phyloP scores from a whole-genome alignment of 495 filamentous ascomycete genomes.

The Xylaria castorea region DNA sequence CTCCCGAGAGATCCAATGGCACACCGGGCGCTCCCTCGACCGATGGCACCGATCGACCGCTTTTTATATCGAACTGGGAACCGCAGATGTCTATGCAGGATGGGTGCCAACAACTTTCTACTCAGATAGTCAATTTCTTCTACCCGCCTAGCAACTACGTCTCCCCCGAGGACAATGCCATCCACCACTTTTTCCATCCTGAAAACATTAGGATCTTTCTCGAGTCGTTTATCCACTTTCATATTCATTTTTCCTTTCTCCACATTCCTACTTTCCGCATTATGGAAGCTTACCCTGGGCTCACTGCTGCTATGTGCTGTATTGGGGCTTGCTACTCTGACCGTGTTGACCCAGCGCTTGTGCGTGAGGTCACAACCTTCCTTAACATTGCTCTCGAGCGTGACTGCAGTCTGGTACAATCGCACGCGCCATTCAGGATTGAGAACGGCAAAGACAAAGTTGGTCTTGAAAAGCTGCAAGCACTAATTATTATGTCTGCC shows the following conservation, averaged over 20 bases:
- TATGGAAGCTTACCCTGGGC: slow-evolving; percentile 62
- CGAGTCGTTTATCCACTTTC: slow-evolving; percentile 66
- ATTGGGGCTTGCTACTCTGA: slow-evolving; percentile 72
- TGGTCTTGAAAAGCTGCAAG: slow-evolving; percentile 67
- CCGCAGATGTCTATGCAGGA: slow-evolving; percentile 51
- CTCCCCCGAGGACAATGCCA: slow-evolving; percentile 45
- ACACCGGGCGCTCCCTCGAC: slow-evolving; percentile 48
- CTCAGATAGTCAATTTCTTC: slow-evolving; percentile 60
- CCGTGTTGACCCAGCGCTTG: slow-evolving; percentile 55
- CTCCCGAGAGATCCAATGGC: slow-evolving; percentile 49
- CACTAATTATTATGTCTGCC: slow-evolving; percentile 61
- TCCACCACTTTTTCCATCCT: slow-evolving; percentile 61
- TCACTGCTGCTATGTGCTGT: slow-evolving; percentile 68
- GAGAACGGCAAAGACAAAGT: slow-evolving; percentile 42
- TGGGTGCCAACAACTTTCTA: slow-evolving; percentile 57
- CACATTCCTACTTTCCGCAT: slow-evolving; percentile 72
- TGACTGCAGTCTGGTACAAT: slow-evolving; percentile 52
- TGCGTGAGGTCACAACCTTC: slow-evolving; percentile 65
- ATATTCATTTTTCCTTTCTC: slow-evolving; percentile 71
- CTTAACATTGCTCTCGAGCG: slow-evolving; percentile 56
- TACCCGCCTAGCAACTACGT: slow-evolving; percentile 53
- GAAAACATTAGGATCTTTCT: slow-evolving; percentile 68
- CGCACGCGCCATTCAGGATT: slow-evolving; percentile 42
- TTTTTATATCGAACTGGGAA: slow-evolving; percentile 51
- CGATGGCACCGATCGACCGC: slow-evolving; percentile 44